phyloP scores from a whole-genome alignment of 345 rosid genomes.

The Geranium brycei region DNA sequence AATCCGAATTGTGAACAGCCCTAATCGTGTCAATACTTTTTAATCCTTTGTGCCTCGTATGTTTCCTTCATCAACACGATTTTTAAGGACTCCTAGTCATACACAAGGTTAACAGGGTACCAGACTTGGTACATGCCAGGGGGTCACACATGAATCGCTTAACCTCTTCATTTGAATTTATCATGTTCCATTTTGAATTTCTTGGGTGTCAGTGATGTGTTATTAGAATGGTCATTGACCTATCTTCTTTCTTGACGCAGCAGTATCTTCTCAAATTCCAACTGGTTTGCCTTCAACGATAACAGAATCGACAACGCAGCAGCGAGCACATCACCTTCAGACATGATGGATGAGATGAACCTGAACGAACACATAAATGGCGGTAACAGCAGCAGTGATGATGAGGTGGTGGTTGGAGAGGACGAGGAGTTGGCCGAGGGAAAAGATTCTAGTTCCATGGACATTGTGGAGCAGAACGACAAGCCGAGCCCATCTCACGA shows the following conservation, averaged over 20 bases:
- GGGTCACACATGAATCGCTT: no score
- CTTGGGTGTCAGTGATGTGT: not conserved
- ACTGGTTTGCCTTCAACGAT: slow-evolving; percentile 97
- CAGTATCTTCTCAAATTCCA: slow-evolving; percentile 84
- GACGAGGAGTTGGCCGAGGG: slow-evolving; percentile 46
- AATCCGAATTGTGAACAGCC: no score
- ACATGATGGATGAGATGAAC: slow-evolving; percentile 71
- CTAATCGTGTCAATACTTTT: no score
- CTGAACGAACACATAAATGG: slow-evolving; percentile 44
- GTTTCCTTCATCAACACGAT: no score
- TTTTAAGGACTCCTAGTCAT: no score
- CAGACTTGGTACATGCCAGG: no score
- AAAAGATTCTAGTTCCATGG: slow-evolving; percentile 33
- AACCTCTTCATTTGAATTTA: no score
- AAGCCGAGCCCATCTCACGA: slow-evolving; percentile 27
- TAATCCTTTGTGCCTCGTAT: no score
- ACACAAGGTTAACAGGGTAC: no score
- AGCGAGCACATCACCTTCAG: slow-evolving; percentile 37
- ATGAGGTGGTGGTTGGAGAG: slow-evolving; percentile 84
- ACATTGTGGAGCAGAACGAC: slow-evolving; percentile 18
- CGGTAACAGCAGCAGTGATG: slow-evolving; percentile 74
- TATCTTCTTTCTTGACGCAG: slow-evolving; percentile 18
- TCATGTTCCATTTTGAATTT: no score
- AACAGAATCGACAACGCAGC: slow-evolving; percentile 48
- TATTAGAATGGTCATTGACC: not conserved